Evolutionary conservation across 2,329 filamentous ascomycete species (phyloP), one percentile per base, ranked within the genome.

Genomic region (Simplicillium aogashimaense): DNA sequence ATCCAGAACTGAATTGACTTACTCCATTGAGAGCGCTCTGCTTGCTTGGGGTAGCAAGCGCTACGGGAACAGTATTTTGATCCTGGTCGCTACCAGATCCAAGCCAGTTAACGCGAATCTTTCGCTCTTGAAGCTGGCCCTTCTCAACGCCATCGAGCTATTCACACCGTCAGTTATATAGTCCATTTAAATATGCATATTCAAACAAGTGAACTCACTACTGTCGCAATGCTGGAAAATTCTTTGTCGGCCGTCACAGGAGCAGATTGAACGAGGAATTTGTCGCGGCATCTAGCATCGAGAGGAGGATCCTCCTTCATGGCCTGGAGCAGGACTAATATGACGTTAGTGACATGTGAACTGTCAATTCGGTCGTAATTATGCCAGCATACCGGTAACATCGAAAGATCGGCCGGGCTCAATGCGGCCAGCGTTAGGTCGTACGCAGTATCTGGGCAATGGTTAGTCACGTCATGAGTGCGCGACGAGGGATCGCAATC

Each of bases 211-310:
- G 18, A 17, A 62, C 83, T 53, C 74, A 94, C 87, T 55, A 95
- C 86, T 35, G 85, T 76, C 37, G 81, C 74, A 46, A 94, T 79
- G 57, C 83, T 94, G 43, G 74, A 72, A 53, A 86, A 86, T 55
- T 95, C 87, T 66, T 88, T 86, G 56, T 94, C 86, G 47, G 80
- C 72, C 16, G 83, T 82, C 49, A 95, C 85, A 38, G 80, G 72
- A 37, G 94, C 86, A 18, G 89, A 94, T 66, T 97, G 90, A 29
- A 97, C 90, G 40, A 97, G 77, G 64, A 97, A 97, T 70, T 97
- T 97, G 74, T 97, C 90, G 62, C 86, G 83, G 70, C 92, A 98
- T 63, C 87, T 89, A 46, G 84, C 81, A 59, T 95, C 89, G 43
- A 72, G 63, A 15, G 89, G 77, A 41, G 90, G 90, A 55, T 97